Percentiles rank a stretch among this genome's conserved stretches.
These are phyloP conservation scores for Rhizopogon roseolus DNA, from an alignment of 768 basidiomycete genomes.

Conservation along the genomic window DNA sequence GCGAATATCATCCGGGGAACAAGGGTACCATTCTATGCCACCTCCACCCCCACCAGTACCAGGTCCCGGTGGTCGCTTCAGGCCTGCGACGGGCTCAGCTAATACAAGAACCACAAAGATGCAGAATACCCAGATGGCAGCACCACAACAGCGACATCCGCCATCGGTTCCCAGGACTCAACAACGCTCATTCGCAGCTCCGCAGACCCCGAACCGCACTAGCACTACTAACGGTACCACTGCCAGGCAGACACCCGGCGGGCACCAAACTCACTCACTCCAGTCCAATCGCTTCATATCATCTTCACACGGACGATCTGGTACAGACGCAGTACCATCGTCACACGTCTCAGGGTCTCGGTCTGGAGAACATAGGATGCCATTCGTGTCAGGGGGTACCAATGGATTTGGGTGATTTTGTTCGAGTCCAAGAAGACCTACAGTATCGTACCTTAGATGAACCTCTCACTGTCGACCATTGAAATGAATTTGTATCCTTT, in stretches of 20 bases:
- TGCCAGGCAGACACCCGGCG: background rate
- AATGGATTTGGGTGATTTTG: conserved; percentile 25
- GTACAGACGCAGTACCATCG: background rate
- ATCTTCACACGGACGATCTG: conserved; percentile 18
- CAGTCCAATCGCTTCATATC: conserved; percentile 28
- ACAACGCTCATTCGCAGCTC: conserved; percentile 25
- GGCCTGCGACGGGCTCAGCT: conserved; percentile 13
- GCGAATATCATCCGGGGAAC: conserved; percentile 23
- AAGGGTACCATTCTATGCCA: conserved; percentile 24
- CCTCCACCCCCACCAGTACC: conserved; percentile 21
- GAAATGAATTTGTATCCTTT: background rate
- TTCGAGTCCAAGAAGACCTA: background rate
- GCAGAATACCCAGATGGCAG: conserved; percentile 2
- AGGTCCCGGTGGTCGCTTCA: conserved; percentile 17
- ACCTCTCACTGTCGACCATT: background rate
- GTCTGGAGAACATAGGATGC: conserved; percentile 44
- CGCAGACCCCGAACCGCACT: conserved; percentile 22
- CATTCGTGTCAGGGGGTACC: conserved; percentile 41
- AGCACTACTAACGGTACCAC: conserved; percentile 2
- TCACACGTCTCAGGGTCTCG: conserved; percentile 4
- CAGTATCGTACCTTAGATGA: conserved; percentile 9
- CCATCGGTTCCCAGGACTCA: conserved; percentile 37
- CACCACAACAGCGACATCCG: conserved; percentile 17
- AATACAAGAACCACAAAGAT: conserved; percentile 6
- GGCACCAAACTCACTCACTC: conserved; percentile 2